These are phyloP conservation scores for Coemansia sp. DNA, from an alignment of 192 early-diverging fungal genomes.

Conservation along the genomic window DNA sequence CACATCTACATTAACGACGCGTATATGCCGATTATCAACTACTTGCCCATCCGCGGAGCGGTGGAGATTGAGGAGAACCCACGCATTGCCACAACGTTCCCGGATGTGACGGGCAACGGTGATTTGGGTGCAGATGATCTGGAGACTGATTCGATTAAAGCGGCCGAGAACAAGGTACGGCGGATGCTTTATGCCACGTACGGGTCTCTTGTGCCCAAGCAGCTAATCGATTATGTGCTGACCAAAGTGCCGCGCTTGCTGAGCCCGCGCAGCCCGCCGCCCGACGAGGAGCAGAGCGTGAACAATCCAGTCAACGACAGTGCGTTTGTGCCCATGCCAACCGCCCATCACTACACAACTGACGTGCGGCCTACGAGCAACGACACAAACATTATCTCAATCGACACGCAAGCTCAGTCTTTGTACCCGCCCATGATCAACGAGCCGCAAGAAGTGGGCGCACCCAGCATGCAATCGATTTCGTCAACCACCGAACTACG, in stretches of 20 bases:
- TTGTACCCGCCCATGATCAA: not conserved
- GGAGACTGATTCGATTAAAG: slow-evolving; percentile 12
- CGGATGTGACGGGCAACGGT: slow-evolving; percentile 27
- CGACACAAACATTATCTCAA: slow-evolving; percentile 38
- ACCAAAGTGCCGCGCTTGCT: slow-evolving; percentile 41
- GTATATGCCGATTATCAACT: slow-evolving; percentile 61
- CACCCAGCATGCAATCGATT: slow-evolving; percentile 34
- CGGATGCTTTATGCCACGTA: slow-evolving; percentile 37
- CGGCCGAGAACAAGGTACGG: slow-evolving; percentile 25
- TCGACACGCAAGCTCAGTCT: slow-evolving; percentile 18
- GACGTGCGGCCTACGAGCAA: slow-evolving; percentile 12
- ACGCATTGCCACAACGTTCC: slow-evolving; percentile 29
- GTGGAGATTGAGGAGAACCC: slow-evolving; percentile 50
- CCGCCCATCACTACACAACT: slow-evolving; percentile 34
- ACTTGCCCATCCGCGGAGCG: slow-evolving; percentile 53
- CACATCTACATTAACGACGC: slow-evolving; percentile 62
- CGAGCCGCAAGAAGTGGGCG: slow-evolving; percentile 3
- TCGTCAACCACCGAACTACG: slow-evolving; percentile 40
- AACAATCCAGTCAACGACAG: no score
- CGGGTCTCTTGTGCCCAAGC: slow-evolving; percentile 40
- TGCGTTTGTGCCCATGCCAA: slow-evolving; percentile 23
- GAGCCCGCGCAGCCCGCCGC: not conserved
- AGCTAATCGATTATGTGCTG: slow-evolving; percentile 40
- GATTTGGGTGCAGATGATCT: slow-evolving; percentile 15
- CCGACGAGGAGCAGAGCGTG: no score